Conservation (phyloP, 495 filamentous ascomycete species). For the Trypethelium eluteriae region DNA sequence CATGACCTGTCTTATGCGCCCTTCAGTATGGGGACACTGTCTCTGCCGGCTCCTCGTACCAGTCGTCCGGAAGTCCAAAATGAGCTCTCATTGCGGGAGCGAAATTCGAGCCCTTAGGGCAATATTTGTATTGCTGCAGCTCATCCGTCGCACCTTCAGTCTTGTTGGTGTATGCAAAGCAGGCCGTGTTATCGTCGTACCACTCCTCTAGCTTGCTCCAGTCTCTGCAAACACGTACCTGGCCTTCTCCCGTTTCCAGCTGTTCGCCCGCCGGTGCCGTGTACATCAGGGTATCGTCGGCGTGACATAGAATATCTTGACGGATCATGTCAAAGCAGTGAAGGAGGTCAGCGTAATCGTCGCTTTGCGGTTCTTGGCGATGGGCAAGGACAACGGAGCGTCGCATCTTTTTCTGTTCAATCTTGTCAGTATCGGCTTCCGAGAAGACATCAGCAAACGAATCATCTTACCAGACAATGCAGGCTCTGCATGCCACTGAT, state of each 20-base stretch:
- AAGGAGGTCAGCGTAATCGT: slow-evolving; percentile 1
- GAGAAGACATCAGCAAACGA: not conserved
- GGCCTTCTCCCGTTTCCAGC: not conserved
- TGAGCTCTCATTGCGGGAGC: slow-evolving; percentile 1
- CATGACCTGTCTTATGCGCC: not conserved
- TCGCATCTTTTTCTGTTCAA: not conserved
- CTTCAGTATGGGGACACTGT: not conserved
- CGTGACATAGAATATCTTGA: slow-evolving; percentile 5
- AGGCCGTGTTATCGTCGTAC: not conserved
- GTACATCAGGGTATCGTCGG: slow-evolving; percentile 7
- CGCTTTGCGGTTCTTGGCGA: not conserved
- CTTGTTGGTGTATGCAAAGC: slow-evolving; percentile 4
- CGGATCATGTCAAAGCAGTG: not conserved
- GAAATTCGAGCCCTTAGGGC: not conserved
- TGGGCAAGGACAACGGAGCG: not conserved
- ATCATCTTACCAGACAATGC: slow-evolving; percentile 7
- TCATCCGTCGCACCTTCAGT: not conserved
- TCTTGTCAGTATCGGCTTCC: not conserved
- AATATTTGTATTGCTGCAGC: slow-evolving; percentile 3
- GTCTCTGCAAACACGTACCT: not conserved
- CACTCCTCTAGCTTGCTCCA: slow-evolving; percentile 1
- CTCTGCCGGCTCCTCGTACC: not conserved
- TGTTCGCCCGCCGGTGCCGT: not conserved
- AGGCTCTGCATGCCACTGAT: slow-evolving; percentile 6
- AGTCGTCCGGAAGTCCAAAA: slow-evolving; percentile 8